Base-by-base conservation (phyloP, 73 alveolate species). In the Uronychia setigera region DNA sequence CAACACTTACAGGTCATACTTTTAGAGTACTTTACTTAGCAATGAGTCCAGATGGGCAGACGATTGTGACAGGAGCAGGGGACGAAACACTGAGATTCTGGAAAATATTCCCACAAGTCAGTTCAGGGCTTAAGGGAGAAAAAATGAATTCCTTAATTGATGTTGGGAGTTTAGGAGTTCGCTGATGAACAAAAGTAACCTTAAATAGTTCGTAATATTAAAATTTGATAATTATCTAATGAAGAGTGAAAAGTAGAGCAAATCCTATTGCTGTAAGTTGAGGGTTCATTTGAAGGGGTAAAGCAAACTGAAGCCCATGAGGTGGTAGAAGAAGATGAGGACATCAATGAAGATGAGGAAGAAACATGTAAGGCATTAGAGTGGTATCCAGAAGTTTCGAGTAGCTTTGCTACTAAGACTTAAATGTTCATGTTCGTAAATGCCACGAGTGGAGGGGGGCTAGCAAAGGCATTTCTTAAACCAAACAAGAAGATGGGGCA, bases 1-100 rank as follows among this genome's bases (percentile, higher is more conserved):
- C 99, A 32, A 96, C 99, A 19, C 87, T 98, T 83, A 97, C 98
- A 60, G 99, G 99, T 30, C 99, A 98, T 96, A 97, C 99, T 67
- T 93, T 92, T 57, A 90, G 99, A 80, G 99, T 98, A 9, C 95
- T 98, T 32, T 97, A 97, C 87, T 83, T 97, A 86, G 99, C 99
- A 5, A 95, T 97, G 91, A 92, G 98, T 11, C 99, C 99, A 25
- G 99, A 98, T 87, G 98, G 99, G 26, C 97, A 96, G 88, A 97
- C 94, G 60, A 93, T 96, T 26, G 98, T 92, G 25, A 93, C 97
- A 33, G 97, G 97, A 26, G 95, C 96, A 27, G 97, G 97, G 26
- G 97, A 93, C 86, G 97, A 93, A 78, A 93, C 97, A 1, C 85
- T 93, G 30, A 88, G 97, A 59, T 93, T 93, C 58, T 93, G 96